Conservation (phyloP, 2,329 filamentous ascomycete genomes). For the Stemphylium beticola region DNA sequence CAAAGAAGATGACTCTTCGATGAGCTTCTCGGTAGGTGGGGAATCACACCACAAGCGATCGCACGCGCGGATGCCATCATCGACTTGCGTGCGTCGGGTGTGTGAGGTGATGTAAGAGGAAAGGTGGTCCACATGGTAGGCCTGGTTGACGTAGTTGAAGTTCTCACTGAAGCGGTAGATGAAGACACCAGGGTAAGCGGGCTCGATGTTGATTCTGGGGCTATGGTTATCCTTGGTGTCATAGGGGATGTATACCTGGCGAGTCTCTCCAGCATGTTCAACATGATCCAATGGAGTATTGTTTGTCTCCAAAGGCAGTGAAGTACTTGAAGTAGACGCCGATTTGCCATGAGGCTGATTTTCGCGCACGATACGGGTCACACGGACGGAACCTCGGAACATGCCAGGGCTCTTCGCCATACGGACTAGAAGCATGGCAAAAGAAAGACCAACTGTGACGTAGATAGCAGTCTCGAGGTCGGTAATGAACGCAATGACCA, state of each 20-base stretch:
- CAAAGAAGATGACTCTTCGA: slow-evolving; percentile 28
- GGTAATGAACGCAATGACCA: slow-evolving; percentile 83
- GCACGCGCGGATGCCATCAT: slow-evolving; percentile 27
- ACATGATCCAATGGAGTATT: background rate
- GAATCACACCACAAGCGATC: slow-evolving; percentile 64
- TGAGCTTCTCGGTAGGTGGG: slow-evolving; percentile 40
- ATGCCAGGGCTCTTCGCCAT: slow-evolving; percentile 35
- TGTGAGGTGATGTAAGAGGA: slow-evolving; percentile 67
- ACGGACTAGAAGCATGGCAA: slow-evolving; percentile 78
- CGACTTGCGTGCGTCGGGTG: slow-evolving; percentile 27
- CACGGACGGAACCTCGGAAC: slow-evolving; percentile 28
- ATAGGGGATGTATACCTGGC: slow-evolving; percentile 34
- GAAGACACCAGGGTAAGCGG: slow-evolving; percentile 79
- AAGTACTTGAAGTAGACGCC: slow-evolving; percentile 47
- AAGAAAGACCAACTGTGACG: slow-evolving; percentile 76
- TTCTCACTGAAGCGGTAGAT: slow-evolving; percentile 93
- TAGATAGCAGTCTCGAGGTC: slow-evolving; percentile 91
- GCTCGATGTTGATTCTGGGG: slow-evolving; percentile 62
- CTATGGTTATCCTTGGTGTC: slow-evolving; percentile 65
- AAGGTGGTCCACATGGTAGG: slow-evolving; percentile 80
- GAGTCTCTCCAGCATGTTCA: background rate
- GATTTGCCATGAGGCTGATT: slow-evolving; percentile 59
- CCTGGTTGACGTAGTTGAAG: slow-evolving; percentile 92
- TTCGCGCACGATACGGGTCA: slow-evolving; percentile 24
- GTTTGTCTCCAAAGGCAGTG: slow-evolving; percentile 43